Evolutionary conservation across 1,139 yeast species (phyloP).

Genomic region (Candida sp.): DNA sequence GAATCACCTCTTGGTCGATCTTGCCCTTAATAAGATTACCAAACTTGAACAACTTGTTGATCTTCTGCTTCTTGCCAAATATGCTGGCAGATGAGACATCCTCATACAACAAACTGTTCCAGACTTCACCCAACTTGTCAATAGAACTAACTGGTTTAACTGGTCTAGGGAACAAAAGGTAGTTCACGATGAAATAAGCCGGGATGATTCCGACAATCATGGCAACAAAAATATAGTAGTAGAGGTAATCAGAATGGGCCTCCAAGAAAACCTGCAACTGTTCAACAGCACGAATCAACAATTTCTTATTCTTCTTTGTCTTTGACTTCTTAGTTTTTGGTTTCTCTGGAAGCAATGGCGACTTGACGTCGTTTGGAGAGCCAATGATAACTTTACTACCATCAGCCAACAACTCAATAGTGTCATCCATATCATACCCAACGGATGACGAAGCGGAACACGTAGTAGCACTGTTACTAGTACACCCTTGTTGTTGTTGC

Average conservation of each 20-base stretch:
- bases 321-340: background rate
- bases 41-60: constrained; percentile 10
- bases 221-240: constrained; percentile 19
- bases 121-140: constrained; percentile 13
- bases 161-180: constrained; percentile 1
- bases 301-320: background rate
- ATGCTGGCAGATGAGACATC: constrained; percentile 4
- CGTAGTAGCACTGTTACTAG: background rate
- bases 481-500: background rate
- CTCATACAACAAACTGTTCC: constrained; percentile 18
- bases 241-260: constrained; percentile 21
- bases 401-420: constrained; percentile 5
- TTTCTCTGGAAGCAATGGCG: background rate
- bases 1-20: background rate
- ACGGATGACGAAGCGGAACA: background rate
- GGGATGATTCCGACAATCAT: constrained; percentile 14
- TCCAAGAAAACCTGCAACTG: constrained; percentile 19
- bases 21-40: constrained; percentile 1
- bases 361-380: background rate
- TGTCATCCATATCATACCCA: constrained; percentile 7
- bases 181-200: constrained; percentile 4
- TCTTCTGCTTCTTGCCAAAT: constrained; percentile 9
- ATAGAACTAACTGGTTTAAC: constrained; percentile 9
- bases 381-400: background rate
- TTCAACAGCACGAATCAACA: constrained; percentile 8